Base-by-base conservation (phyloP, 352 stramenopile species). In the Pythium utonaiense region DNA sequence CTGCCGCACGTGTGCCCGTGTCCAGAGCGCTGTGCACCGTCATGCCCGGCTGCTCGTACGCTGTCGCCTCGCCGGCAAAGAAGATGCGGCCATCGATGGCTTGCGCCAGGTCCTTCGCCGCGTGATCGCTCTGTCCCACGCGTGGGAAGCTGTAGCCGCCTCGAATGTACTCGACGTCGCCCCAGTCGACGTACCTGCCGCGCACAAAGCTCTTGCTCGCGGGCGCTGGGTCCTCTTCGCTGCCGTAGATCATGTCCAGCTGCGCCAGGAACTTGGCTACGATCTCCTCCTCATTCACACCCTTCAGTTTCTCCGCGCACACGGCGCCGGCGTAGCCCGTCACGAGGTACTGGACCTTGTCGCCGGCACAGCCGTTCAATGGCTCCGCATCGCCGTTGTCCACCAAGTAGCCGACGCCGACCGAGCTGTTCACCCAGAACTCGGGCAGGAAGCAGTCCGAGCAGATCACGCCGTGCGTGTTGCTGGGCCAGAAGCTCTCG, bases 21-120 rank as follows among this genome's bases (percentile, higher is more conserved):
- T 93, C 84, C 34, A 93, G 83, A 6, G 84, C 82, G 54, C 81
- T 86, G 60, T 93, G 84, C 53, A 93, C 84, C 10, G 84, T 78
- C 84, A 93, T 93, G 14, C 80, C 81, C 3, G 84, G 84, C 56
- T 91, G 81, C 54, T 93, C 80, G 38, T 86, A 91, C 17, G 84
- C 82, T 13, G 84, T 93, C 10, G 84, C 84, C 57, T 93, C 84
- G 1, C 84, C 84, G 14, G 84, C 84, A 38, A 93, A 93, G 68
- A 93, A 93, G 27, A 93, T 69, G 22, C 84, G 82, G 22, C 68
- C 49, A 19, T 89, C 82, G 19, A 93, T 83, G 7, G 77, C 36
- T 8, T 73, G 61, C 6, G 84, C 84, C 2, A 93, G 62, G 54
- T 91, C 71, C 21, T 70, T 60, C 2, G 84, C 75, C 19, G 81